Percentiles rank a stretch among this genome's conserved stretches.
phyloP scores from a whole-genome alignment of 768 basidiomycete species.

The Fomitopsis pulvina region DNA sequence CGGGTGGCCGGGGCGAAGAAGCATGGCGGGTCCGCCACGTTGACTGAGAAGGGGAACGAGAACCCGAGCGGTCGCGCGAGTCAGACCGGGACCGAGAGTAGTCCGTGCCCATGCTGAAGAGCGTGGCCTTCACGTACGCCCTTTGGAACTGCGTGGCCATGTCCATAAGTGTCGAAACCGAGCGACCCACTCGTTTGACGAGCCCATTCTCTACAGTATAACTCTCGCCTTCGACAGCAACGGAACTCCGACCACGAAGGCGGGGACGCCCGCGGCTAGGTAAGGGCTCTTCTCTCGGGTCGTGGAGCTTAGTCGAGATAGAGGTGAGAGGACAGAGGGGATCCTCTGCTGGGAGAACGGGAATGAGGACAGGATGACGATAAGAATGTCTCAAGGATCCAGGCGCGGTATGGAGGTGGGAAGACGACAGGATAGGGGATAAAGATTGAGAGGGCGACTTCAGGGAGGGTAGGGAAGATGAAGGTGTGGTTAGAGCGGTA shows the following conservation, averaged over 20 bases:
- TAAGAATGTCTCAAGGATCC: conserved; percentile 6
- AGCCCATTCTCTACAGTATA: conserved; percentile 4
- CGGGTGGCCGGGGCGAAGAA: conserved; percentile 3
- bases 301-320: conserved; percentile 6
- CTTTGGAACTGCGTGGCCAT: conserved; percentile 51
- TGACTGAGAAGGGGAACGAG: conserved; percentile 13
- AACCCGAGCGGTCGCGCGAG: conserved; percentile 17
- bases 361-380: conserved; percentile 1
- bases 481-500: conserved; percentile 30
- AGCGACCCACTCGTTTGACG: conserved; percentile 27
- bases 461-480: conserved; percentile 23
- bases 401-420: conserved; percentile 1
- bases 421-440: background rate
- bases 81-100: conserved; percentile 8
- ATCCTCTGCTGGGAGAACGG: conserved; percentile 7
- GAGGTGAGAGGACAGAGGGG: conserved; percentile 10
- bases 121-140: conserved; percentile 48
- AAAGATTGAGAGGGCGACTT: conserved; percentile 16
- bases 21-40: conserved; percentile 7
- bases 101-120: conserved; percentile 35
- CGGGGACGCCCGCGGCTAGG: background rate
- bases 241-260: background rate
- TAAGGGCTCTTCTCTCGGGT: background rate
- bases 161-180: conserved; percentile 38
- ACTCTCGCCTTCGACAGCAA: background rate